A percentile compares a stretch with the other conserved stretches of the same genome.
Evolutionary conservation across 2,329 filamentous ascomycete genomes (phyloP).

Genomic region (Capronia coronata): DNA sequence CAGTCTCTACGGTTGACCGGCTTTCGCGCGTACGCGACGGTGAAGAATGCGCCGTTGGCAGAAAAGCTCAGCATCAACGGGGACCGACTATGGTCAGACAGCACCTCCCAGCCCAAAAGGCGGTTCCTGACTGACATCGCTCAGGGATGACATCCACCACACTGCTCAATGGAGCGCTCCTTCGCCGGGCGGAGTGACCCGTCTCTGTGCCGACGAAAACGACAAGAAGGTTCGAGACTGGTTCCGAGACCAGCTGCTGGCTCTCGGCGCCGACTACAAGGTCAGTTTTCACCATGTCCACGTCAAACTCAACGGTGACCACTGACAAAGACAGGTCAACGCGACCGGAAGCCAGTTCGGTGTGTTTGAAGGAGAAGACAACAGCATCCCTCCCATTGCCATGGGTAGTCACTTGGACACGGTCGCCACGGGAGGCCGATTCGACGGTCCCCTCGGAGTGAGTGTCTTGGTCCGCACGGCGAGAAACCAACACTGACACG

Average conservation of each 20-base stretch:
- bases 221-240: constrained; percentile 30
- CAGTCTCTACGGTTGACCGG: background rate
- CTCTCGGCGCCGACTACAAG: constrained; percentile 29
- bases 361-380: constrained; percentile 28
- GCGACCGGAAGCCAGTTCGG: constrained; percentile 35
- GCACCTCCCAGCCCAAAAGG: background rate
- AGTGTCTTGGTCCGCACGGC: background rate
- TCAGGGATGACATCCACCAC: constrained; percentile 20
- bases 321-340: constrained; percentile 27
- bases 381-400: constrained; percentile 28
- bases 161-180: constrained; percentile 31
- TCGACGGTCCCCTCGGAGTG: constrained; percentile 28
- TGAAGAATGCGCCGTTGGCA: constrained; percentile 9
- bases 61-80: constrained; percentile 14
- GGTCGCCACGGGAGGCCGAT: constrained; percentile 29
- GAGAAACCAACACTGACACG: background rate
- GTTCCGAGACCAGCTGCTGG: constrained; percentile 27
- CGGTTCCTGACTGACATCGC: background rate
- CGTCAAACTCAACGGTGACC: too few species aligned
- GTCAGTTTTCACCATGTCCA: background rate
- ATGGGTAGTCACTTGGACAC: constrained; percentile 30
- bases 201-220: constrained; percentile 23
- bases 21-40: constrained; percentile 5
- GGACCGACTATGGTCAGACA: constrained; percentile 12
- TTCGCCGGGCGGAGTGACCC: constrained; percentile 22